Base-by-base conservation (phyloP, 1,284 basidiomycete genomes). In the Stygiomarasmius scandens region DNA sequence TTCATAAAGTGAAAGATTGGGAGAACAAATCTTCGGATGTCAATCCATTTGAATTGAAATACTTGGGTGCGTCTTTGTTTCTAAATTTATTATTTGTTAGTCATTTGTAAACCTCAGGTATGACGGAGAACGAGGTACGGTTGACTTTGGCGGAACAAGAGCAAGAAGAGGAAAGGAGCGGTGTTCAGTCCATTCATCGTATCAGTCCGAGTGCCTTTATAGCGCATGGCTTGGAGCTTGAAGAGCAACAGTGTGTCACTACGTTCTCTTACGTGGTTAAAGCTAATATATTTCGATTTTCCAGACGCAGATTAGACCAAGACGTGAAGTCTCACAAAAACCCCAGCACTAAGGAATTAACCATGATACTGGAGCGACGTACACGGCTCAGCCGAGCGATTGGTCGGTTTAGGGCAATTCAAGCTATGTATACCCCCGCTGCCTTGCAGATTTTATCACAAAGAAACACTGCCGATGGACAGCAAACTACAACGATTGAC, bases 21-120 rank as follows among this genome's bases (percentile, higher is more conserved):
- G 67, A 73, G 45, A 54, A 47, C 2, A 63, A 69, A 54, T 52
- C 55, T 1, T 36, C 36, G 9, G 25, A 55, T 11, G 52, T 54
- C 1, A 71, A 71, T 60, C 67, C 69, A 0, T 70, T 65, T 56
- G 60, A 65, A 8, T 14, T 44, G n/a, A n/a, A 8, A 19, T 5
- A n/a, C 4, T 16, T 41, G 16, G 38, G 38, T 41, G 38, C 5
- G 38, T 41, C 4, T 19, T 34, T 34, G 32, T 8, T 8, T 34
- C 14, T 34, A 14, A n/a, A 12, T 56, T 11, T 62, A 60, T 36
- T 50, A n/a, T n/a, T n/a, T n/a, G n/a, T n/a, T n/a, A n/a, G 47
- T 14, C 11, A 27, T 11, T 10, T 24, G 20, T 32, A 45, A 8
- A 8, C 14, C n/a, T 44, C 52, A 14, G 55, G 58, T 24, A 25